Base-by-base conservation (phyloP, 352 stramenopile genomes). In the Globisporangium lucens region DNA sequence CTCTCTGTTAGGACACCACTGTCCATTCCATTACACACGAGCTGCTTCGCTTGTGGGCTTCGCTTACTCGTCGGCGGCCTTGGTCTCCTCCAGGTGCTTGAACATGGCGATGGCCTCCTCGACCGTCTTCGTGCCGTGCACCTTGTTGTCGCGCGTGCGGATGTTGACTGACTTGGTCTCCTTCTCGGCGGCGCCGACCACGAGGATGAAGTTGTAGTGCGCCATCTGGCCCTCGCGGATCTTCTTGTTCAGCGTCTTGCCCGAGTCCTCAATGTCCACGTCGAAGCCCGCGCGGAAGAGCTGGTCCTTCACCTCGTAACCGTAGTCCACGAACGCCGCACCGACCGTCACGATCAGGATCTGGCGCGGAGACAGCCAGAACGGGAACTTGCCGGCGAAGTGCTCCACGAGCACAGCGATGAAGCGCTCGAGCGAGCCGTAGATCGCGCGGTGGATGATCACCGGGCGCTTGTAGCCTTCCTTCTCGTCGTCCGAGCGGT, bases 331-430 rank as follows among this genome's bases (percentile, higher is more conserved):
- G 73, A 96, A 98, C 46, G 94, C 85, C 49, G 91, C 88, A 69
- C 96, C 94, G 27, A 99, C 94, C 2, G 85, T 85, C 17, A 95
- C 35, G 20, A 95, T 82, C 0, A 85, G 84, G 33, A 94, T 80
- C 57, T 95, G 88, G 61, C 88, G 85, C 46, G 88, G 88, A 46
- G 75, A 90, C 38, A 99, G 82, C 97, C 97, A 99, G n/a, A 99
- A 77, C 24, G 97, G 97, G 78, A 98, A 98, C 70, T 99, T 97
- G 62, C 97, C 97, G 47, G 89, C 90, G 61, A 89, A 98, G 75
- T 98, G 97, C 76, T 99, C 97, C 66, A 98, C 97, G 27, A 99
- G 76, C 61, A 99, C 98, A 58, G 96, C 97, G 87, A 99, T 99
- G 86, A 99, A 98, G 55, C 97, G 91, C 82, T 99, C 97, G 63